Conservation (phyloP, 495 filamentous ascomycete species). For the Cenococcum geophilum region DNA sequence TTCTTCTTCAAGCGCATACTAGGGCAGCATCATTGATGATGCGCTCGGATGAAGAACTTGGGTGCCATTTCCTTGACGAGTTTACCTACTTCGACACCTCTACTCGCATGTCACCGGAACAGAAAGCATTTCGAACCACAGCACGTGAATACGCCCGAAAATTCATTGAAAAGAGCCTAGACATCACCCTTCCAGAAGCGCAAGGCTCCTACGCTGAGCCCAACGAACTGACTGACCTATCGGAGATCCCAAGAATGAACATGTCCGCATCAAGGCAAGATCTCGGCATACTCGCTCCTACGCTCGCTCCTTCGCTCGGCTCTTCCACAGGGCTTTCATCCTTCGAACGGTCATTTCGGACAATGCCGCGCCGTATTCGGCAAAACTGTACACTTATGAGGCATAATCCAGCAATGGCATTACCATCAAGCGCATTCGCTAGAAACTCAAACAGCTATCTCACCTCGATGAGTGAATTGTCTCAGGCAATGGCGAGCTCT, state of each 20-base stretch:
- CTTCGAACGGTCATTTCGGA: not conserved
- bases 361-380: constrained; percentile 2
- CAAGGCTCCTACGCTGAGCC: not conserved
- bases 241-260: not conserved
- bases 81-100: constrained; percentile 13
- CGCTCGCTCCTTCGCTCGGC: constrained; percentile 7
- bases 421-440: not conserved
- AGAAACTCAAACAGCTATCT: not conserved
- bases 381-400: not conserved
- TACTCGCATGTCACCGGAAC: constrained; percentile 9
- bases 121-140: constrained; percentile 6
- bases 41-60: constrained; percentile 11
- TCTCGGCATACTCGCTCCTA: not conserved
- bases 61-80: constrained; percentile 15
- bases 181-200: constrained; percentile 12
- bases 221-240: constrained; percentile 1
- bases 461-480: constrained; percentile 9
- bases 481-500: constrained; percentile 9
- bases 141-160: constrained; percentile 8
- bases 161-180: constrained; percentile 15
- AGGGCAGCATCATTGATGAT: not conserved
- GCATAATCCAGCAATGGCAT: not conserved
- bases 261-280: not conserved
- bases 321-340: constrained; percentile 16
- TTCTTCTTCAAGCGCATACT: not conserved